A percentile compares a stretch with the other conserved stretches of the same genome.
phyloP scores from a whole-genome alignment of 225 moss, liverwort and hornwort species.

The Lunularia cruciata region DNA sequence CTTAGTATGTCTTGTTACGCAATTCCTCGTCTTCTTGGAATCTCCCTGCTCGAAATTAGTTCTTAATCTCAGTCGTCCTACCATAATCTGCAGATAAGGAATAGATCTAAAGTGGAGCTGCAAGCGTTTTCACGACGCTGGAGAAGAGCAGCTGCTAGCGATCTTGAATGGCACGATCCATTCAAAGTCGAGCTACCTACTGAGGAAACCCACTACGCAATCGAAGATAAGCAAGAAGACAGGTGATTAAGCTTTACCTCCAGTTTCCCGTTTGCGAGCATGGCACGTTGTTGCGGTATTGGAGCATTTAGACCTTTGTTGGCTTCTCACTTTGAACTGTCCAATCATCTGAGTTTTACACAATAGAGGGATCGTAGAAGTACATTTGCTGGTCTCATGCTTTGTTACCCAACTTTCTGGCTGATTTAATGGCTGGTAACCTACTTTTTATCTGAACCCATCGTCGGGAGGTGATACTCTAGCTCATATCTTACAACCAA shows the following conservation, averaged over 20 bases:
- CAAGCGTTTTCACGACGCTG: conserved; percentile 54
- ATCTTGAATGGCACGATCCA: conserved; percentile 63
- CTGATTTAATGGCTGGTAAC: too few relatives aligned
- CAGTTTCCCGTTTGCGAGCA: not conserved
- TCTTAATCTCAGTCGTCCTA: not conserved
- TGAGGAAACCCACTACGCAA: not conserved
- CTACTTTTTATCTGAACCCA: too few relatives aligned
- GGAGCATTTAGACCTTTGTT: too few relatives aligned
- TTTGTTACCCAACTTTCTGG: not conserved
- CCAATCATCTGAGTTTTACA: too few relatives aligned
- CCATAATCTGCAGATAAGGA: conserved; percentile 46
- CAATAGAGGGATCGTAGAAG: too few relatives aligned
- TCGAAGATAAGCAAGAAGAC: not conserved
- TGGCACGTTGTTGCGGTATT: too few relatives aligned
- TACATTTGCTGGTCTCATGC: not conserved
- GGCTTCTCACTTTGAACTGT: too few relatives aligned
- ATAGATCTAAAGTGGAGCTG: conserved; percentile 52
- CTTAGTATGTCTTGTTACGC: not conserved
- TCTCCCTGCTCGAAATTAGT: not conserved
- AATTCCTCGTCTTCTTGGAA: not conserved
- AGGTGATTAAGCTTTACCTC: conserved; percentile 8
- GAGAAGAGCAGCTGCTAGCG: conserved; percentile 49
- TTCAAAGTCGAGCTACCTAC: conserved; percentile 5
- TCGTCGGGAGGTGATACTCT: too few relatives aligned
- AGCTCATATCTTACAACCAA: too few relatives aligned